These are phyloP conservation scores for Arabis alpina DNA, from an alignment of 345 rosid genomes.

Conservation along the genomic window DNA sequence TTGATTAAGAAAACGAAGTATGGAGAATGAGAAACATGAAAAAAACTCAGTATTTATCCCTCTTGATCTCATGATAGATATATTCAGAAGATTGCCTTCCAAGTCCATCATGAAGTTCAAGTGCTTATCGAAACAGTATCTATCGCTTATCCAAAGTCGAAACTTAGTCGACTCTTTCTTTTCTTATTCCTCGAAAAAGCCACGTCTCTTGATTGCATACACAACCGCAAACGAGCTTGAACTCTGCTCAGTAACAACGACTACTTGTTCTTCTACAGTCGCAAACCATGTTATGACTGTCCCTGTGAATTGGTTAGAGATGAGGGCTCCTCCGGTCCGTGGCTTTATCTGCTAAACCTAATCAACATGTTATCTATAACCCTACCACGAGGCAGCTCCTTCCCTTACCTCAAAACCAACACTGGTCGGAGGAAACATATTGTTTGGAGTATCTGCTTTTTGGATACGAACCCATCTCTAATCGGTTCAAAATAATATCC, in stretches of 20 bases:
- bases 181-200: background rate
- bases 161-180: background rate
- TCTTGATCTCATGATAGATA: constrained; percentile 5
- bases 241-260: background rate
- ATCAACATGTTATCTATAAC: background rate
- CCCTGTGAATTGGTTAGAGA: background rate
- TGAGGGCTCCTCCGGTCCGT: background rate
- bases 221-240: background rate
- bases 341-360: background rate
- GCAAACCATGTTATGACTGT: background rate
- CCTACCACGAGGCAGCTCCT: background rate
- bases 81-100: background rate
- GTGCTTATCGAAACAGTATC: background rate
- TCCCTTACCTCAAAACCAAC: background rate
- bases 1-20: background rate
- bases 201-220: background rate
- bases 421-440: background rate
- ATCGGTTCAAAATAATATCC: background rate
- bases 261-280: background rate
- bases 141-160: background rate
- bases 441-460: background rate
- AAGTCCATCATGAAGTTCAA: background rate
- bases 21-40: background rate
- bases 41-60: background rate
- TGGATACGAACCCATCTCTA: constrained; percentile 9